These are phyloP conservation scores for Asterionellopsis glacialis DNA, from an alignment of 108 stramenopile genomes.

Conservation along the genomic window DNA sequence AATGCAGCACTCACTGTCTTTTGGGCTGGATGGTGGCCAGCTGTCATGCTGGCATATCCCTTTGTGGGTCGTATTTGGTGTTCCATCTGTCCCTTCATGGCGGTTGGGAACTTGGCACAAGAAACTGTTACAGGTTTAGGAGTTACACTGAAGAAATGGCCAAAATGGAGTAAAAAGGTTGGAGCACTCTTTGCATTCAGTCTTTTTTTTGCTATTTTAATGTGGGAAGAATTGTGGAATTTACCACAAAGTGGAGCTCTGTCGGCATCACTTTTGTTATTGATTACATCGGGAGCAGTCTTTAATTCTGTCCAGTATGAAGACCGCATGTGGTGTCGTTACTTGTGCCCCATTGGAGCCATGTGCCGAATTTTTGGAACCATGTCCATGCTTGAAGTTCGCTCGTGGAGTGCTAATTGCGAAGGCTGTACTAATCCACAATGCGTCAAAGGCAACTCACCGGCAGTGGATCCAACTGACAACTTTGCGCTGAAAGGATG, in stretches of 20 bases:
- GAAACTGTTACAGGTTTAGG: conserved; percentile 17
- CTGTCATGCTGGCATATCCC: conserved; percentile 29
- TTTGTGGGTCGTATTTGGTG: conserved; percentile 36
- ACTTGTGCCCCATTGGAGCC: conserved; percentile 30
- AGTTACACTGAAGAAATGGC: conserved; percentile 33
- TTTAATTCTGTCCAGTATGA: conserved; percentile 20
- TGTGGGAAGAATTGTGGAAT: conserved; percentile 39
- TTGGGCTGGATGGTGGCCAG: conserved; percentile 48
- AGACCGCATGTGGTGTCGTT: conserved; percentile 29
- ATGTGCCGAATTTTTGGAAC: conserved; percentile 33
- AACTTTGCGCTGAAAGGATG: conserved; percentile 24
- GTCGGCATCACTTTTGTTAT: conserved; percentile 25
- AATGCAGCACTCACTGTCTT: conserved; percentile 31
- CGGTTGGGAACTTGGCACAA: conserved; percentile 24
- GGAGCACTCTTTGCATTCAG: conserved; percentile 32
- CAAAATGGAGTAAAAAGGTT: conserved; percentile 18
- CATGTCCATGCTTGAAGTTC: conserved; percentile 23
- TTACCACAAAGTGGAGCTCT: conserved; percentile 19
- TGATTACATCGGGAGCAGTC: conserved; percentile 32
- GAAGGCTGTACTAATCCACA: conserved; percentile 24
- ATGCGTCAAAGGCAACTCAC: conserved; percentile 21
- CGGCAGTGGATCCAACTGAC: conserved; percentile 16
- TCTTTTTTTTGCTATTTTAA: conserved; percentile 27
- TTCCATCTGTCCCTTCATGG: conserved; percentile 37
- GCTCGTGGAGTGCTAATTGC: conserved; percentile 27